Evolutionary conservation across 2,329 filamentous ascomycete genomes (phyloP).

Genomic region (Polytolypa hystricis): DNA sequence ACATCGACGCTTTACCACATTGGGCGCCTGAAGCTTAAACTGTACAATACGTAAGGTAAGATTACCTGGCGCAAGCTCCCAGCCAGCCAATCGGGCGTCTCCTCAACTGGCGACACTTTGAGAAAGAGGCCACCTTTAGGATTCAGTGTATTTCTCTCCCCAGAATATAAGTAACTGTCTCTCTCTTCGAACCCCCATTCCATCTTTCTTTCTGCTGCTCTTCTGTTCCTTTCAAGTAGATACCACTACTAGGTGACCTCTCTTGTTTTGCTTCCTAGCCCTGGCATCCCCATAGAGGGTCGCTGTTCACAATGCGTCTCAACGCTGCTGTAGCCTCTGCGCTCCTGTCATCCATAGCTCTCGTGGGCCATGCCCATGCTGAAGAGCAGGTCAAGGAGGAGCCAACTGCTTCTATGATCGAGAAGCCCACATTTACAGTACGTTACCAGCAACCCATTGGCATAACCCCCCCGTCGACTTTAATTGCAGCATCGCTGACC

Average conservation of each 20-base stretch:
- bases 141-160: conserved; percentile 13
- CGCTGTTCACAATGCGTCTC: conserved; percentile 61
- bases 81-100: no score
- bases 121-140: conserved; percentile 36
- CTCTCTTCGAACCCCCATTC: conserved; percentile 11
- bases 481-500: conserved; percentile 10
- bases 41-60: no score
- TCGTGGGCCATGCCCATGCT: conserved; percentile 54
- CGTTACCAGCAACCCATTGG: conserved; percentile 30
- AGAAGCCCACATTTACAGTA: conserved; percentile 80
- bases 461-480: conserved; percentile 1
- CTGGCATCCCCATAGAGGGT: conserved; percentile 14
- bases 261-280: conserved; percentile 6
- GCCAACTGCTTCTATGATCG: conserved; percentile 41
- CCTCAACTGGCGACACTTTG: no score
- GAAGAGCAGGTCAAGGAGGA: conserved; percentile 59
- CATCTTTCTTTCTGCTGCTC: conserved; percentile 8
- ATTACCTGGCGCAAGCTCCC: no score
- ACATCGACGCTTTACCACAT: no score
- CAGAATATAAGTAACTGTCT: conserved; percentile 9
- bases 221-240: no score
- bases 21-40: no score
- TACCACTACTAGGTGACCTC: no score
- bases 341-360: conserved; percentile 58
- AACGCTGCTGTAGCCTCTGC: conserved; percentile 64